A percentile compares a stretch with the other conserved stretches of the same genome.
Conservation (phyloP, 371 early-diverging fungal genomes). For the Apophysomyces ossiformis region DNA sequence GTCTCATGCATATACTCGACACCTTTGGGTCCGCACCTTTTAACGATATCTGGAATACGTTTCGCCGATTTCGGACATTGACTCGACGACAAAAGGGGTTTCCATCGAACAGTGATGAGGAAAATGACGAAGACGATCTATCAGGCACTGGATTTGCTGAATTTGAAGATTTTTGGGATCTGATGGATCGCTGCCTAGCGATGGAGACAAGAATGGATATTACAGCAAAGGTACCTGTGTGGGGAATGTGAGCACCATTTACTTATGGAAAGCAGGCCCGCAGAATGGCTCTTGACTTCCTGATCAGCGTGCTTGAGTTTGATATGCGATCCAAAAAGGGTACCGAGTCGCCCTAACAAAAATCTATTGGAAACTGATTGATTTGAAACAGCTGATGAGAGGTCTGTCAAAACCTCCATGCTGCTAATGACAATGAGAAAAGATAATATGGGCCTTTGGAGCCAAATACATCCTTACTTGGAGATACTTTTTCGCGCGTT, state of each 20-base stretch:
- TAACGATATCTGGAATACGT: constrained; percentile 16
- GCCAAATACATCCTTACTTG: constrained; percentile 2
- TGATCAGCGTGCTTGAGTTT: constrained; percentile 20
- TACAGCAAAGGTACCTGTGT: background rate
- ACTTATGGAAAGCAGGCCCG: constrained; percentile 2
- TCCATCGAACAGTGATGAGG: constrained; percentile 6
- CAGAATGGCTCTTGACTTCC: constrained; percentile 16
- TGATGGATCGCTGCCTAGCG: constrained; percentile 12
- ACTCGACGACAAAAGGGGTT: background rate
- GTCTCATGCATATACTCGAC: constrained; percentile 19
- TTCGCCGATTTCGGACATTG: constrained; percentile 6
- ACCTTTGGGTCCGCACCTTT: constrained; percentile 18
- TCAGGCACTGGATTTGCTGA: constrained; percentile 15
- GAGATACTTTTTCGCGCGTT: background rate
- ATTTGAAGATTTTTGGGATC: constrained; percentile 27
- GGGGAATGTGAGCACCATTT: background rate
- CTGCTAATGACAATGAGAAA: background rate
- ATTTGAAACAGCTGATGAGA: background rate
- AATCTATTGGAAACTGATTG: background rate
- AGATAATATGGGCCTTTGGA: background rate
- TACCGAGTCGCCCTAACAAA: background rate
- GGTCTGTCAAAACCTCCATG: background rate
- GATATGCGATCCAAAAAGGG: constrained; percentile 23
- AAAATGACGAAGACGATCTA: constrained; percentile 19
- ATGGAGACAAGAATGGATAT: background rate